These are phyloP conservation scores for Mycosarcoma mackinlayi DNA, from an alignment of 1,284 basidiomycete species.

Conservation along the genomic window DNA sequence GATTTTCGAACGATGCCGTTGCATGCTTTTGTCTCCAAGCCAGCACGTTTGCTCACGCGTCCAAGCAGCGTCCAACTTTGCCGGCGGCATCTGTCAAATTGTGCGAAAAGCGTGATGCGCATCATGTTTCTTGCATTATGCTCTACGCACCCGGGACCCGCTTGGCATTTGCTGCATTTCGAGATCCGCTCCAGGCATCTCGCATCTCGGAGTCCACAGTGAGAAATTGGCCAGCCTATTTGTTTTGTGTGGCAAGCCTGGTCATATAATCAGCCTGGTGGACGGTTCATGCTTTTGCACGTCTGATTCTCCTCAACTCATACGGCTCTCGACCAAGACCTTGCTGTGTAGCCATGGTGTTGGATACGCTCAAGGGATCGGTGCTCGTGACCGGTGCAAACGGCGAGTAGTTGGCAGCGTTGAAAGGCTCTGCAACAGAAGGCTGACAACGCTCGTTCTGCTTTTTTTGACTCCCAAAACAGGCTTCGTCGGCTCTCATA, in stretches of 20 bases:
- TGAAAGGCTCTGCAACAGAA: no score
- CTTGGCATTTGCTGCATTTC: no score
- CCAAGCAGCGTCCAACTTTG: no score
- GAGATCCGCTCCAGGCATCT: constrained; percentile 3
- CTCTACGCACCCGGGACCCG: no score
- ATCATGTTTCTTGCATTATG: no score
- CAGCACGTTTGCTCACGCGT: no score
- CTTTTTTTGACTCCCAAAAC: neutral
- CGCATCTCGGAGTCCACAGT: constrained; percentile 5
- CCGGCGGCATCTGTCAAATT: no score
- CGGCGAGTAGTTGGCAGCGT: neutral
- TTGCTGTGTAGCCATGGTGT: no score
- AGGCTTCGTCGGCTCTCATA: constrained; percentile 14
- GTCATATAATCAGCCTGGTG: neutral
- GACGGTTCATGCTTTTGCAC: no score
- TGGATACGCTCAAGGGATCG: neutral
- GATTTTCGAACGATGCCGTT: no score
- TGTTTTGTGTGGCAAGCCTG: neutral
- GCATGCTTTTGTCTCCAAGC: no score
- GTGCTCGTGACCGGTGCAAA: constrained; percentile 1
- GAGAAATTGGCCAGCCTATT: neutral
- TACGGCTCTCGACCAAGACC: neutral
- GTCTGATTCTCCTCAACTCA: neutral
- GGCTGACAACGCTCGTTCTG: neutral
- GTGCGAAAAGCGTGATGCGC: no score